These are phyloP conservation scores for Termitomyces sp. DNA, from an alignment of 768 basidiomycete genomes.

Conservation along the genomic window DNA sequence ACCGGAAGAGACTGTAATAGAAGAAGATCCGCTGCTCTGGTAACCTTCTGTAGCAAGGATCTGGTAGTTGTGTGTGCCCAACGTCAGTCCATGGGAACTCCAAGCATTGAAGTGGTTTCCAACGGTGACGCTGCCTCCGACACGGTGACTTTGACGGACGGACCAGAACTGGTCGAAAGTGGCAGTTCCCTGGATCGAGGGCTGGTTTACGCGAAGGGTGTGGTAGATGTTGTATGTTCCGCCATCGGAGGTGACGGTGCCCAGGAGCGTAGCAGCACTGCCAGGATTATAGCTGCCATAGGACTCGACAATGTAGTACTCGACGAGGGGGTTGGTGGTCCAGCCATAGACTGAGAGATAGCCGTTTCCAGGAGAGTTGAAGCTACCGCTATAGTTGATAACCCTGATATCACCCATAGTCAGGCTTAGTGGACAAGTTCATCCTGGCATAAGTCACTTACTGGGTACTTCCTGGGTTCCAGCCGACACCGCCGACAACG, in stretches of 20 bases:
- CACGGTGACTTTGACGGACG: conserved; percentile 31
- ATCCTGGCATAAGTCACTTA: conserved; percentile 6
- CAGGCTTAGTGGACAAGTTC: not conserved
- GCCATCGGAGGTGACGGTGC: conserved; percentile 37
- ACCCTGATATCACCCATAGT: conserved; percentile 17
- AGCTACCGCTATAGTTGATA: conserved; percentile 32
- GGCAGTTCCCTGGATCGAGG: conserved; percentile 36
- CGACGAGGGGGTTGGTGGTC: conserved; percentile 40
- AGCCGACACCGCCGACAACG: conserved; percentile 36
- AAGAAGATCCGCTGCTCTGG: conserved; percentile 30
- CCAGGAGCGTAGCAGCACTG: conserved; percentile 25
- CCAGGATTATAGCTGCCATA: conserved; percentile 37
- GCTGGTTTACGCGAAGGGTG: conserved; percentile 31
- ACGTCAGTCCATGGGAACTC: conserved; percentile 29
- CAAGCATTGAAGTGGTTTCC: conserved; percentile 41
- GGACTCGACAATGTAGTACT: conserved; percentile 42
- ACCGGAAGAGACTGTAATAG: conserved; percentile 10
- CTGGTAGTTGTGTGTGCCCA: conserved; percentile 40
- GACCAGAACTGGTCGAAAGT: conserved; percentile 46
- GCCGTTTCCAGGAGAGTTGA: conserved; percentile 32
- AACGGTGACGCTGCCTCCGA: conserved; percentile 29
- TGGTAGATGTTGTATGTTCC: conserved; percentile 37
- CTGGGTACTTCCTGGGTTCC: conserved; percentile 29
- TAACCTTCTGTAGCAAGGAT: conserved; percentile 44
- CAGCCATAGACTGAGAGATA: conserved; percentile 44